Evolutionary conservation across 73 alveolate genomes (phyloP).

Genomic region (Uronychia setigera): DNA sequence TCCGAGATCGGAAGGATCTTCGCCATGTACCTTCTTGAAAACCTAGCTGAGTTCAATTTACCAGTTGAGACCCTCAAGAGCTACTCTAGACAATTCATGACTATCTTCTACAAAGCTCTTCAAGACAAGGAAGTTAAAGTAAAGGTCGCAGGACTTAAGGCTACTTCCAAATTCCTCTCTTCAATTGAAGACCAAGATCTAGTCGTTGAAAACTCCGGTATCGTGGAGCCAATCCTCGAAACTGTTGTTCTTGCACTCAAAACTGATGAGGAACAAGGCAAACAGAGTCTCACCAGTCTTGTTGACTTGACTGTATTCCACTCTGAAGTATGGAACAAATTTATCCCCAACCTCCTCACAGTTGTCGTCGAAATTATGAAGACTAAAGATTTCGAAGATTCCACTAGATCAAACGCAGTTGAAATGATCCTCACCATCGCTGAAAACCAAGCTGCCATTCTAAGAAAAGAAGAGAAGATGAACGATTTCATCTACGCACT

Average conservation of each 20-base stretch:
- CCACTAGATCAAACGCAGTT: slow-evolving; percentile 36
- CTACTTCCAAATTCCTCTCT: slow-evolving; percentile 47
- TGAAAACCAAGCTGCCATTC: slow-evolving; percentile 19
- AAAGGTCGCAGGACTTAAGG: slow-evolving; percentile 47
- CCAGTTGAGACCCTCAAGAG: slow-evolving; percentile 14
- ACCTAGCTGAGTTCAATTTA: slow-evolving; percentile 28
- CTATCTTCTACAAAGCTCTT: slow-evolving; percentile 15
- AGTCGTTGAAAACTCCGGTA: slow-evolving; percentile 21
- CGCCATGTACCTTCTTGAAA: slow-evolving; percentile 46
- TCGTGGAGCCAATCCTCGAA: slow-evolving; percentile 28
- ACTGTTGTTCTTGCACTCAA: slow-evolving; percentile 40
- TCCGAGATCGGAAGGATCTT: slow-evolving; percentile 13
- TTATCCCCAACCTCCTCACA: slow-evolving; percentile 3
- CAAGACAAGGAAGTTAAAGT: slow-evolving; percentile 40
- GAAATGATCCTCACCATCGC: slow-evolving; percentile 41
- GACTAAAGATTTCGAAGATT: slow-evolving; percentile 18
- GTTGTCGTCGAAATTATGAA: slow-evolving; percentile 12
- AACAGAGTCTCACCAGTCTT: slow-evolving; percentile 14
- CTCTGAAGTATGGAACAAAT: slow-evolving; percentile 42
- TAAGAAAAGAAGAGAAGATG: slow-evolving; percentile 29
- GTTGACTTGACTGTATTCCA: slow-evolving; percentile 27
- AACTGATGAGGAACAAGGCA: slow-evolving; percentile 30
- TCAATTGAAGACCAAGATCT: slow-evolving; percentile 40
- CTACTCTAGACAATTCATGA: slow-evolving; percentile 35
- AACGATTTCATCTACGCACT: slow-evolving; percentile 34